These are phyloP conservation scores for Trametes elegans DNA, from an alignment of 768 basidiomycete genomes.

Conservation along the genomic window DNA sequence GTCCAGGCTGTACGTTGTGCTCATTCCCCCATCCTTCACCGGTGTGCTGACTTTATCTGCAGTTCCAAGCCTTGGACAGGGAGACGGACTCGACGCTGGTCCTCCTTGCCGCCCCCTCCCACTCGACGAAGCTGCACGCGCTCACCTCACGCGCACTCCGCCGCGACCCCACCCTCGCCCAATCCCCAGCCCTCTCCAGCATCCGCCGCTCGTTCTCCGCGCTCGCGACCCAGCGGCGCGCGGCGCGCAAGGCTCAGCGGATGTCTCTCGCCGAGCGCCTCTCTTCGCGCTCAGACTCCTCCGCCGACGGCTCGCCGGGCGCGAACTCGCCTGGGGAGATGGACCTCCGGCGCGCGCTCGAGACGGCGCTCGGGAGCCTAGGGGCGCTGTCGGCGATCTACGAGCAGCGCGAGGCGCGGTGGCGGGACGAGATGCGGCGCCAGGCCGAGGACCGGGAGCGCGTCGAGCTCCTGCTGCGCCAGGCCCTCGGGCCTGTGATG, in stretches of 20 bases:
- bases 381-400: conserved; percentile 62
- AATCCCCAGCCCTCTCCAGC: conserved; percentile 47
- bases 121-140: conserved; percentile 62
- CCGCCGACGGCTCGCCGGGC: conserved; percentile 56
- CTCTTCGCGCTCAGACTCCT: conserved; percentile 36
- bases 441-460: conserved; percentile 65
- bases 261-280: conserved; percentile 47
- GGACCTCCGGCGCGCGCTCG: conserved; percentile 66
- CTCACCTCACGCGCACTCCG: conserved; percentile 69
- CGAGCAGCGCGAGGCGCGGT: conserved; percentile 64
- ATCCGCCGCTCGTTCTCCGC: conserved; percentile 59
- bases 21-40: neutral
- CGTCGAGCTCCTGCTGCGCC: conserved; percentile 62
- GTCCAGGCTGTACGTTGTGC: conserved; percentile 58
- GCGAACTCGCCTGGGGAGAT: conserved; percentile 52
- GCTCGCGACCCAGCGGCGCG: conserved; percentile 56
- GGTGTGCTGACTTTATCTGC: conserved; percentile 7
- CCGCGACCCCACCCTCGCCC: conserved; percentile 46
- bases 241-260: conserved; percentile 40
- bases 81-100: conserved; percentile 81
- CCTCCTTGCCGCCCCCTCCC: conserved; percentile 71
- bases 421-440: conserved; percentile 61
- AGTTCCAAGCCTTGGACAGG: conserved; percentile 79
- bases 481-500: conserved; percentile 46
- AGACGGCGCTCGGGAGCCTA: conserved; percentile 65